Conservation (phyloP, 1,284 basidiomycete species). For the Fomitopsis palustris region DNA sequence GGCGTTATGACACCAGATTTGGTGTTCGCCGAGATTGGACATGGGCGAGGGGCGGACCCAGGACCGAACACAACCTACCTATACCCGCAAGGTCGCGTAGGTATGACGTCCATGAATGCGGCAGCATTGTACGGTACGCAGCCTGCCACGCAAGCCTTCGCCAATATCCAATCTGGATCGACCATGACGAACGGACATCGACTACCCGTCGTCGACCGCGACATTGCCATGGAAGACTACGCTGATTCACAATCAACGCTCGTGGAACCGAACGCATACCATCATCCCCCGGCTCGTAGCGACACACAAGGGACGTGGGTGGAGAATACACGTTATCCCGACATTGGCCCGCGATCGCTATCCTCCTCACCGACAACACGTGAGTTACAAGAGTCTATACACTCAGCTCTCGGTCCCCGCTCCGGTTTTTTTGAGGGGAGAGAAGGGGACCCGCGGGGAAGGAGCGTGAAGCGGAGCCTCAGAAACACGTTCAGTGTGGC, state of each 20-base stretch:
- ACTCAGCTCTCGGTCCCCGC: constrained; percentile 34
- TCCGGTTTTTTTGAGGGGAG: constrained; percentile 21
- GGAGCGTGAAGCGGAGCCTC: constrained; percentile 60
- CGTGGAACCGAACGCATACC: constrained; percentile 23
- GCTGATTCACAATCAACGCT: constrained; percentile 13
- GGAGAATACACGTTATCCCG: constrained; percentile 14
- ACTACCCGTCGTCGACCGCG: constrained; percentile 11
- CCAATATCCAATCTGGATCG: constrained; percentile 1
- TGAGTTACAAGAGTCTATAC: constrained; percentile 41
- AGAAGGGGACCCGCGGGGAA: constrained; percentile 41
- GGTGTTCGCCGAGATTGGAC: constrained; percentile 73
- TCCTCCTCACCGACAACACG: constrained; percentile 28
- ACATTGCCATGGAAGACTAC: constrained; percentile 6
- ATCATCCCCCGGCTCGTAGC: constrained; percentile 21
- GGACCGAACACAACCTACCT: constrained; percentile 20
- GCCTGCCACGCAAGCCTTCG: constrained; percentile 11
- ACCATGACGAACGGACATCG: constrained; percentile 10
- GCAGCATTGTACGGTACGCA: constrained; percentile 11
- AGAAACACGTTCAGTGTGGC: constrained; percentile 64
- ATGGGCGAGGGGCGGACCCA: constrained; percentile 52
- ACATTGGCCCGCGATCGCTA: constrained; percentile 21
- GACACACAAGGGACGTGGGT: constrained; percentile 17
- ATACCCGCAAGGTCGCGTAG: constrained; percentile 14
- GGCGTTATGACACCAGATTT: constrained; percentile 70
- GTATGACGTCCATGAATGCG: constrained; percentile 13